These are phyloP conservation scores for Acrodontium crateriforme DNA, from an alignment of 2,329 filamentous ascomycete genomes.

Conservation along the genomic window DNA sequence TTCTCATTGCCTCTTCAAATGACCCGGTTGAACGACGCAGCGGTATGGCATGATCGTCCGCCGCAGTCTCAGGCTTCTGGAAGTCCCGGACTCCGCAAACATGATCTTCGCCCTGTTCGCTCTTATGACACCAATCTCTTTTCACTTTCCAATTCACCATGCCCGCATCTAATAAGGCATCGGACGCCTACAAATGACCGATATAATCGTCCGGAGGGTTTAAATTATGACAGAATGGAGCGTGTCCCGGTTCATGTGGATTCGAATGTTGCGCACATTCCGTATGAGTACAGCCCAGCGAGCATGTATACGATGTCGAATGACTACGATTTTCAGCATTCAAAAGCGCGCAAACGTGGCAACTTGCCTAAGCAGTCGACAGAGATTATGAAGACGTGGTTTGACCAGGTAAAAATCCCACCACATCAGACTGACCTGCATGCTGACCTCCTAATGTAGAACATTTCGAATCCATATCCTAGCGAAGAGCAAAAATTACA, in stretches of 20 bases:
- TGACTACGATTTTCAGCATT: slow-evolving; percentile 24
- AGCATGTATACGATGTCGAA: slow-evolving; percentile 20
- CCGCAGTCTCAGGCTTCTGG: no score
- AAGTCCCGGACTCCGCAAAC: no score
- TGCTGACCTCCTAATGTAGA: slow-evolving; percentile 10
- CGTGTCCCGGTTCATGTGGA: slow-evolving; percentile 4
- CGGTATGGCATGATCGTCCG: no score
- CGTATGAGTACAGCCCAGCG: slow-evolving; percentile 10
- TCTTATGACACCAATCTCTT: slow-evolving; percentile 1
- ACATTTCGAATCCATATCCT: slow-evolving; percentile 25
- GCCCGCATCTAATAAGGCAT: background rate
- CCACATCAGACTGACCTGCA: background rate
- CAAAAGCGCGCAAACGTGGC: slow-evolving; percentile 24
- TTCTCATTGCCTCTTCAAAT: no score
- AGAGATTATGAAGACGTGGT: slow-evolving; percentile 28
- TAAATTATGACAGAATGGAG: no score
- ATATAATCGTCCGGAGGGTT: slow-evolving; percentile 1
- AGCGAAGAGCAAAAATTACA: slow-evolving; percentile 25
- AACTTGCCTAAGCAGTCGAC: slow-evolving; percentile 26
- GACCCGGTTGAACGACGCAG: no score
- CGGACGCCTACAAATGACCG: background rate
- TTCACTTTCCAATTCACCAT: slow-evolving; percentile 1
- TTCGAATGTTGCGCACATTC: slow-evolving; percentile 5
- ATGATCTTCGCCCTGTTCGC: no score
- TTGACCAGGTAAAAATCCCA: slow-evolving; percentile 17